Evolutionary conservation across 192 early-diverging fungal species (phyloP), one percentile per base, ranked within the genome.

Genomic region (Umbelopsis sp.): DNA sequence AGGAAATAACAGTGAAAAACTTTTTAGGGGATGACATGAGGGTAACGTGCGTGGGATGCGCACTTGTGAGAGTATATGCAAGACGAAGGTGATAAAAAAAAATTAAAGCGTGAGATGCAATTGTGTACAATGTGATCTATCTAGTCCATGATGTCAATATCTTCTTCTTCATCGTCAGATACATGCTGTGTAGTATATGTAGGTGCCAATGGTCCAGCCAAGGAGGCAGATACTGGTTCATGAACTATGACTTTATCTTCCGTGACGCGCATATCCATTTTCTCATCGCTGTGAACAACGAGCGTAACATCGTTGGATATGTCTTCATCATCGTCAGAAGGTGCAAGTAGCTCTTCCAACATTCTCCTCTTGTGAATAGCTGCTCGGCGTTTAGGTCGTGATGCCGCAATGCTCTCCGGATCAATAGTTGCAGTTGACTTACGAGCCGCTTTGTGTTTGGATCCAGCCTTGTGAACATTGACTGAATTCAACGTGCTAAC

Each of bases 61-160:
- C 26, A 62, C 12, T 11, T 34, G 56, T 34, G 56, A 17, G 56
- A 32, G 26, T 62, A 62, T 62, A 34, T 62, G 56, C 56, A 34
- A 62, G 34, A 62, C 17, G 17, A 62, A 34, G 26, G 56, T 29
- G 29, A 34, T 62, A 11, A 41, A 41, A 41, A 41, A 41, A 11
- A 41, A 41, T 11, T 6, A 38, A 20, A 62, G 31, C n/a, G 31
- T 32, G 31, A 17, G 17, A 32, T 32, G 31, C 29, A 36, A 10
- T 56, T 62, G 56, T 62, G 31, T 62, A 62, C 56, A 62, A 62
- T 62, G 56, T 62, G 56, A 62, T 62, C 26, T 62, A 62, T 69
- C 50, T 70, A 77, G 45, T 56, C 66, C 71, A 80, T 75, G 38
- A 80, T 80, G 66, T 80, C 79, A 75, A 80, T 80, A 32, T 80